Evolutionary conservation across 768 basidiomycete genomes (phyloP).

Genomic region (Amanita rimosa): DNA sequence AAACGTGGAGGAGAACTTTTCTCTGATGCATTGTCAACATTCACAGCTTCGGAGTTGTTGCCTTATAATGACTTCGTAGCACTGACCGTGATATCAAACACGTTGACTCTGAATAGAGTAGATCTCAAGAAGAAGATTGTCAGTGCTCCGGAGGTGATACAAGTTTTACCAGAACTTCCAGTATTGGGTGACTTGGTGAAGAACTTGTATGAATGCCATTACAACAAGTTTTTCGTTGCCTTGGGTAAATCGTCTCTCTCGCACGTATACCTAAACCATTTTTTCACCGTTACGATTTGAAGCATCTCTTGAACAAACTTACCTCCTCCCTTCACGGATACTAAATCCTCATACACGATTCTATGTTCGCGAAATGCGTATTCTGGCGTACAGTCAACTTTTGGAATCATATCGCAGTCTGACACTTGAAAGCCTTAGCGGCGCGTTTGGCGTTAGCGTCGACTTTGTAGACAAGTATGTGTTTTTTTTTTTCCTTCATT

Average conservation of each 20-base stretch:
- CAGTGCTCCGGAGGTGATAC: conserved; percentile 76
- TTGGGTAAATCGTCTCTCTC: conserved; percentile 41
- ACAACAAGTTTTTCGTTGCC: conserved; percentile 87
- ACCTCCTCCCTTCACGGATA: conserved; percentile 80
- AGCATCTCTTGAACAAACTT: conserved; percentile 84
- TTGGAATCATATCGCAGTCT: conserved; percentile 87
- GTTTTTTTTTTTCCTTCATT: not conserved
- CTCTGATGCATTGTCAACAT: conserved; percentile 87
- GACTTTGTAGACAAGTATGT: conserved; percentile 81
- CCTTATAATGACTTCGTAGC: conserved; percentile 86
- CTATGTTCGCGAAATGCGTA: conserved; percentile 94
- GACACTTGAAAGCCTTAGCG: conserved; percentile 75
- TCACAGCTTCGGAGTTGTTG: conserved; percentile 86
- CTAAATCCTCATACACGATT: conserved; percentile 79
- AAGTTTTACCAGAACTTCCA: conserved; percentile 74
- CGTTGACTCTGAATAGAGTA: conserved; percentile 65
- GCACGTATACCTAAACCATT: not conserved
- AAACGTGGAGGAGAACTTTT: conserved; percentile 76
- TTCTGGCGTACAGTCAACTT: conserved; percentile 84
- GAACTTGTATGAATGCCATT: conserved; percentile 87
- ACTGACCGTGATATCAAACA: conserved; percentile 70
- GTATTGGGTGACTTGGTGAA: conserved; percentile 74
- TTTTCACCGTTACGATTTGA: conserved; percentile 2
- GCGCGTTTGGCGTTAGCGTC: conserved; percentile 82
- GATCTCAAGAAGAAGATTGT: conserved; percentile 95